Evolutionary conservation across 2,329 filamentous ascomycete genomes (phyloP), one percentile per base, ranked within the genome.

Genomic region (Colletotrichum navitas): DNA sequence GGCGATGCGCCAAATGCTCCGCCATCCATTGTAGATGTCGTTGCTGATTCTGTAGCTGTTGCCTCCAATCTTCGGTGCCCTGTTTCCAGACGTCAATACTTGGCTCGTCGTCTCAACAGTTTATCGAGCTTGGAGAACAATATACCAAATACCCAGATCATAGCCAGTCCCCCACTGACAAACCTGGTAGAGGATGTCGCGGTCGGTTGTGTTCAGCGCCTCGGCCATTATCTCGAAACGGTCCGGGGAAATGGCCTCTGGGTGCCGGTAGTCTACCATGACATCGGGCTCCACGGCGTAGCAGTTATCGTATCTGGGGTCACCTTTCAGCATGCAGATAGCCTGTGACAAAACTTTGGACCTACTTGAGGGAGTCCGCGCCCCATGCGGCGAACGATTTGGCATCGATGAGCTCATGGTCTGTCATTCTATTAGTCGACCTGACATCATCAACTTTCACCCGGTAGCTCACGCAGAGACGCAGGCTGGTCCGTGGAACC

Each of bases 161-260:
- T 82, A 76, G 1, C 85, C 85, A 6, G 87, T 79, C 0, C 85
- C 86, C 86, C 86, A 88, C 75, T 88, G 86, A 72, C 86, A 88
- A 11, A 87, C 80, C 45, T 85, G 84, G 69, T 86, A 87, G 3
- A 85, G 76, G 2, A 87, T 83, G 6, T 83, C 77, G 0, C 83
- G 80, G n/a, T 81, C 76, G 0, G 82, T 79, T 0, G 76, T 75
- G 5, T 82, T 78, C 0, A 88, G 76, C 0, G 82, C 81, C 0
- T 78, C 74, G 0, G 83, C 83, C 85, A 88, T 88, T 56, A 81
- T 84, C 12, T 83, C 75, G 68, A 86, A 86, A 0, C 85, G 82
- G 0, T 79, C 74, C 0, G 82, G 79, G 0, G 83, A 83, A 5
- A 82, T 81, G 2, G 80, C 80, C 29, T 80, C 82, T 0, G 80